phyloP scores from a whole-genome alignment of 164 flowering plant genomes.

The Umbilicus rupestris region DNA sequence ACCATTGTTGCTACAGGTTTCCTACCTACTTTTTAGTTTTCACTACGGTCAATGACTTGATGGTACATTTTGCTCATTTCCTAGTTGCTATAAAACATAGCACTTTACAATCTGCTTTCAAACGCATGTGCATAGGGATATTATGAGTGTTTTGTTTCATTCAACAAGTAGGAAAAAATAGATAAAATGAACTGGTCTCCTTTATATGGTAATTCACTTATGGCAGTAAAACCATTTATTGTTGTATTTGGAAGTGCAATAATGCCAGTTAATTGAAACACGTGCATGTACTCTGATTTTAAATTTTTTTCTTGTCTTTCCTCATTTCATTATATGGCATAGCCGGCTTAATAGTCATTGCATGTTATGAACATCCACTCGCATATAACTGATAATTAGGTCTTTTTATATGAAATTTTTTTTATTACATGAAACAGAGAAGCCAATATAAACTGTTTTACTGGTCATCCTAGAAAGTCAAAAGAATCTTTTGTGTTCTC shows the following conservation, averaged over 20 bases:
- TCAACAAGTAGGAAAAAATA: background rate
- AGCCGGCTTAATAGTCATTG: no score
- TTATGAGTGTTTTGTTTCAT: background rate
- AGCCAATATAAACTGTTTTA: background rate
- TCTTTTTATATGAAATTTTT: background rate
- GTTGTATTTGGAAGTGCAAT: background rate
- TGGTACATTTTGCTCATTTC: background rate
- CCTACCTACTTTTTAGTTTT: background rate
- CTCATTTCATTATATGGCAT: no score
- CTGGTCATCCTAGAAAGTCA: background rate
- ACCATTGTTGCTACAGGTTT: conserved; percentile 76
- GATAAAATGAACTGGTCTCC: background rate
- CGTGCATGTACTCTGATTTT: background rate
- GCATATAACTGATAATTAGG: background rate
- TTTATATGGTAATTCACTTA: background rate
- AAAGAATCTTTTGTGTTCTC: background rate
- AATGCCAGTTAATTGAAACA: background rate
- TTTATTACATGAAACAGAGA: background rate
- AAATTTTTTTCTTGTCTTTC: background rate
- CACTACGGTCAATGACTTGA: background rate
- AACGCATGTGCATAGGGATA: background rate
- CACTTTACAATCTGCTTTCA: background rate
- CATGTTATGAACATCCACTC: background rate
- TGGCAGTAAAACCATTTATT: background rate
- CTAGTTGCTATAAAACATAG: background rate